Evolutionary conservation across 306 rosid species (phyloP).

Genomic region (Lathyrus aphaca): DNA sequence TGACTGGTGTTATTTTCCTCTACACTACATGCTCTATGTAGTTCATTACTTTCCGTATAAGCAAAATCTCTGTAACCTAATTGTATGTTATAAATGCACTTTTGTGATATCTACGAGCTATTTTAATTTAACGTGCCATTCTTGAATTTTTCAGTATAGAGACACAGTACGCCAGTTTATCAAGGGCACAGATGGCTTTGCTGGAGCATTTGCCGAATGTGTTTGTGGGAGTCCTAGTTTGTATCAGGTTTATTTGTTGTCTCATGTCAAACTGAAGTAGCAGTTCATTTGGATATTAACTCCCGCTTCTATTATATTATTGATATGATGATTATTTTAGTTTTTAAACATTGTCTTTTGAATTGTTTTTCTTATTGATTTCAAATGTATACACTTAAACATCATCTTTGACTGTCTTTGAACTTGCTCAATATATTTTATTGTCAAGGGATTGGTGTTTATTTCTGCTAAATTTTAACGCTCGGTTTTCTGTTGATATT

Average conservation of each 20-base stretch:
- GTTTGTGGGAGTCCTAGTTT: constrained; percentile 96
- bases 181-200: constrained; percentile 92
- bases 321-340: not conserved
- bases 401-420: constrained; percentile 16
- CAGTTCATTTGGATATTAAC: constrained; percentile 14
- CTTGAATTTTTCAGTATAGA: constrained; percentile 72
- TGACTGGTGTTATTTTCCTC: not conserved
- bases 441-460: constrained; percentile 10
- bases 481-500: constrained; percentile 4
- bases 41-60: constrained; percentile 1
- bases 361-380: constrained; percentile 20
- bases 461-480: constrained; percentile 17
- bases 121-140: constrained; percentile 28
- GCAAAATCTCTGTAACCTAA: constrained; percentile 23
- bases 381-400: constrained; percentile 7
- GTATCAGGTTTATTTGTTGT: constrained; percentile 69
- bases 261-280: constrained; percentile 30
- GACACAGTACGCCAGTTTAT: constrained; percentile 90
- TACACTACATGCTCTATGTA: constrained; percentile 22
- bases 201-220: constrained; percentile 93
- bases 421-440: constrained; percentile 29
- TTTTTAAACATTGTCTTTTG: constrained; percentile 15
- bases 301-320: constrained; percentile 1
- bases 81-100: constrained; percentile 26
- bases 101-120: not conserved